Percentiles rank a stretch among this genome's conserved stretches.
phyloP scores from a whole-genome alignment of 495 filamentous ascomycete species.

The Penicillium antarcticum region DNA sequence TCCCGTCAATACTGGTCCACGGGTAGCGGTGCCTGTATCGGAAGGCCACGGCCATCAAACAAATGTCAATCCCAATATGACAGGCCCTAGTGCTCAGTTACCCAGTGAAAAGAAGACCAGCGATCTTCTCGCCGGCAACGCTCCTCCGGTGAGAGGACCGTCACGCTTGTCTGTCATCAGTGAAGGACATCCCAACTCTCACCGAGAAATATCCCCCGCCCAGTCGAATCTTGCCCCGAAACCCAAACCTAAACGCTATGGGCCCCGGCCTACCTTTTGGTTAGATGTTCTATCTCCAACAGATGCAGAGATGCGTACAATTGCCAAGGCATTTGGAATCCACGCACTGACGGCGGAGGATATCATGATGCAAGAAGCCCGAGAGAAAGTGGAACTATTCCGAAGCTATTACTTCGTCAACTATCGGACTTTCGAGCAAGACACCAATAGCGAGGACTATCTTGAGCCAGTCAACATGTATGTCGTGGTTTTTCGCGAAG shows the following conservation, averaged over 20 bases:
- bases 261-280: slow-evolving; percentile 93
- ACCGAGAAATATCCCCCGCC: slow-evolving; percentile 20
- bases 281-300: slow-evolving; percentile 88
- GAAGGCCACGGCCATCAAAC: slow-evolving; percentile 3
- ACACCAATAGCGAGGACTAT: slow-evolving; percentile 80
- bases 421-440: slow-evolving; percentile 95
- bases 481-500: slow-evolving; percentile 92
- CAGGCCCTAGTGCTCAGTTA: neutral
- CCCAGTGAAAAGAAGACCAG: slow-evolving; percentile 15
- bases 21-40: no score
- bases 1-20: neutral
- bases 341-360: slow-evolving; percentile 94
- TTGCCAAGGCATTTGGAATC: slow-evolving; percentile 90
- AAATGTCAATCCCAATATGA: neutral
- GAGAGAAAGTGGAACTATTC: slow-evolving; percentile 98
- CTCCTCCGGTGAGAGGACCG: slow-evolving; percentile 29
- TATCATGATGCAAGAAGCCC: slow-evolving; percentile 93
- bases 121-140: slow-evolving; percentile 20
- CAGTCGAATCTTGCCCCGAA: slow-evolving; percentile 26
- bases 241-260: slow-evolving; percentile 62
- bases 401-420: slow-evolving; percentile 97
- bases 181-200: slow-evolving; percentile 30
- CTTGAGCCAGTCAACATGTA: slow-evolving; percentile 97
- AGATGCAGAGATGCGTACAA: slow-evolving; percentile 85
- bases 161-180: slow-evolving; percentile 31